Percentiles rank a stretch among this genome's conserved stretches.
Evolutionary conservation across 176 grass and related monocot genomes (phyloP).

Genomic region (Raddia distichophylla): DNA sequence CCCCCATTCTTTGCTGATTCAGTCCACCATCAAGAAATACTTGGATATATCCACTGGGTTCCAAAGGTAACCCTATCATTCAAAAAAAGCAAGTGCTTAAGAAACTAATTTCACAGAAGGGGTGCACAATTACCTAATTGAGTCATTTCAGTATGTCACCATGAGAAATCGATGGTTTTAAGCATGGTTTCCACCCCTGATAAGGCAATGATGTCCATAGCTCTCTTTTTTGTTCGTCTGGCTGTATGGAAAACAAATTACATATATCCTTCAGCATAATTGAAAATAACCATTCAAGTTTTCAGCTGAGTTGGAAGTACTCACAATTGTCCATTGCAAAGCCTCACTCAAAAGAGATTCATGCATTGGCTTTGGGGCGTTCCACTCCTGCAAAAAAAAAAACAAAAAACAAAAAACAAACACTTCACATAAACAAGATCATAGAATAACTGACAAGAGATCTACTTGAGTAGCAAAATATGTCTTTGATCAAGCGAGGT

Average conservation of each 20-base stretch:
- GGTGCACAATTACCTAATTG: background rate
- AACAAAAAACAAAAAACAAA: background rate
- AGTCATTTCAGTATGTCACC: constrained; percentile 51
- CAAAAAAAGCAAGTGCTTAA: constrained; percentile 23
- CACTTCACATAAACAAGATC: background rate
- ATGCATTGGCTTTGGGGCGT: constrained; percentile 84
- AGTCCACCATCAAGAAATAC: constrained; percentile 98
- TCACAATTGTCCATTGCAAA: constrained; percentile 54
- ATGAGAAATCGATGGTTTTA: constrained; percentile 41
- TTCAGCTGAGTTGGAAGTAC: constrained; percentile 35
- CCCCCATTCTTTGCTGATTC: constrained; percentile 97
- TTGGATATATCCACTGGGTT: constrained; percentile 83
- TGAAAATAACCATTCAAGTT: background rate
- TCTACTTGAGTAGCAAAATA: constrained; percentile 4
- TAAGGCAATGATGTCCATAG: constrained; percentile 72
- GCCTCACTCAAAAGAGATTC: constrained; percentile 67
- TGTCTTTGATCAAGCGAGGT: background rate
- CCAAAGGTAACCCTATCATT: constrained; percentile 48
- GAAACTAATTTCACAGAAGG: constrained; percentile 18
- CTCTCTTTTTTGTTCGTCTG: constrained; percentile 63
- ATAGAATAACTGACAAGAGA: background rate
- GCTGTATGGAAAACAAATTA: constrained; percentile 48
- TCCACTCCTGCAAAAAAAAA: constrained; percentile 72
- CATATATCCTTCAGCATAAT: background rate
- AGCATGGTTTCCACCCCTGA: constrained; percentile 83